These are phyloP conservation scores for Corchorus olitorius DNA, from an alignment of 345 rosid species.

Conservation along the genomic window DNA sequence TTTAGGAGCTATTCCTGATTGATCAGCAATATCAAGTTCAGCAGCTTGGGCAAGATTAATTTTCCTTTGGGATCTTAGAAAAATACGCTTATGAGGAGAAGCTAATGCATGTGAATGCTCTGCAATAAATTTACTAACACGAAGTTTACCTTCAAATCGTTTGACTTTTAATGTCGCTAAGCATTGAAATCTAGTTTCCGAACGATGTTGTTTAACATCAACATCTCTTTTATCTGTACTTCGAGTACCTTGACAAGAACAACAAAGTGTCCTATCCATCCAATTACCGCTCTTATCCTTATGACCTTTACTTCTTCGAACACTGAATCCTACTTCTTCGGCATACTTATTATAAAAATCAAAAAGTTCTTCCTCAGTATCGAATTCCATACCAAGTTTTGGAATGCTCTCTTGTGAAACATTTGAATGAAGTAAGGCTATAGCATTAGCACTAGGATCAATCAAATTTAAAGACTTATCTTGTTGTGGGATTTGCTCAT, in stretches of 20 bases:
- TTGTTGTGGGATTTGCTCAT: no score
- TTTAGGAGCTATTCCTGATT: neutral
- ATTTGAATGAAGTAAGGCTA: neutral
- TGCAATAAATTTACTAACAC: neutral
- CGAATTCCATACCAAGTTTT: neutral
- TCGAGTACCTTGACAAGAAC: conserved; percentile 7
- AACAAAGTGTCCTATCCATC: neutral
- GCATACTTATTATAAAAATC: neutral
- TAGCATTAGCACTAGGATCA: neutral
- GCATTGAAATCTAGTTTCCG: neutral
- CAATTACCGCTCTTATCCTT: neutral
- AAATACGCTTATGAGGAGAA: neutral
- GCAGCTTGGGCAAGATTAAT: neutral
- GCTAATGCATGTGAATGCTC: neutral
- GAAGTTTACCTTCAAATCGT: neutral
- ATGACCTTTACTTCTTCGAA: neutral
- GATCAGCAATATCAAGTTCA: neutral
- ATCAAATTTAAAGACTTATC: no score
- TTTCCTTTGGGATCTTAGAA: neutral
- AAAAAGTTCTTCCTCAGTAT: neutral
- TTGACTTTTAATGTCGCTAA: neutral
- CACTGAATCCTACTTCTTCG: neutral
- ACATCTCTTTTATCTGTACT: neutral
- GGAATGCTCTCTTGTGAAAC: neutral
- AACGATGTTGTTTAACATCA: no score